Evolutionary conservation across 164 flowering plant genomes (phyloP).

Genomic region (Umbellularia californica): DNA sequence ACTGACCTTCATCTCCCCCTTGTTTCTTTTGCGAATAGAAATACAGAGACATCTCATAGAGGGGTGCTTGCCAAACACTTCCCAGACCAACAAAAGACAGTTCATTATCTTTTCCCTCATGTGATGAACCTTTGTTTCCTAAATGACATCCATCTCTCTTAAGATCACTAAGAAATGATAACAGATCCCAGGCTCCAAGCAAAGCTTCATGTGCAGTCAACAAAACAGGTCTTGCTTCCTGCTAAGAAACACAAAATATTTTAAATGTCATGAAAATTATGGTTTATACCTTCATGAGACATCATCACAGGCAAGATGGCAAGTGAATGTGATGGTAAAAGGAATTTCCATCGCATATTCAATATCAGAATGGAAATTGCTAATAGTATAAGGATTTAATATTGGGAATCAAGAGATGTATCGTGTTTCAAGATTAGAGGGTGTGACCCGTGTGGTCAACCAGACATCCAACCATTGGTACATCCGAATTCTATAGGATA

Average conservation of each 20-base stretch:
- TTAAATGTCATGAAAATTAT: not conserved
- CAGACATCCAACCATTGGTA: no score
- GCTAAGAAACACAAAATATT: slow-evolving; percentile 5
- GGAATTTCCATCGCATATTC: not conserved
- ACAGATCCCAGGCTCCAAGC: slow-evolving; percentile 36
- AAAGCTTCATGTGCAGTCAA: slow-evolving; percentile 63
- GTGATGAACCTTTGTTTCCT: slow-evolving; percentile 2
- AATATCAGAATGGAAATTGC: not conserved
- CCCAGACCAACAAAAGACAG: slow-evolving; percentile 63
- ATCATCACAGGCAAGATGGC: no score
- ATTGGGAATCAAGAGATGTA: not conserved
- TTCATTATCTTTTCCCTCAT: slow-evolving; percentile 10
- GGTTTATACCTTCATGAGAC: not conserved
- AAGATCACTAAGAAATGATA: slow-evolving; percentile 34
- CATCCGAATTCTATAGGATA: no score
- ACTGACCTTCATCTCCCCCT: slow-evolving; percentile 38
- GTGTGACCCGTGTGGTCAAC: no score
- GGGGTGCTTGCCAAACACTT: slow-evolving; percentile 77
- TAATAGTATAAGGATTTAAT: not conserved
- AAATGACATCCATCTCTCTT: slow-evolving; percentile 25
- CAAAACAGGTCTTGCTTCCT: slow-evolving; percentile 62
- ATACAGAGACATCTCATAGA: slow-evolving; percentile 60
- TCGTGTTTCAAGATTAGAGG: not conserved
- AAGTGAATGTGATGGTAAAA: not conserved
- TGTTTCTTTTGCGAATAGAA: slow-evolving; percentile 9